Evolutionary conservation across 2,329 filamentous ascomycete species (phyloP).

Genomic region (Ophiosphaerella korrae): DNA sequence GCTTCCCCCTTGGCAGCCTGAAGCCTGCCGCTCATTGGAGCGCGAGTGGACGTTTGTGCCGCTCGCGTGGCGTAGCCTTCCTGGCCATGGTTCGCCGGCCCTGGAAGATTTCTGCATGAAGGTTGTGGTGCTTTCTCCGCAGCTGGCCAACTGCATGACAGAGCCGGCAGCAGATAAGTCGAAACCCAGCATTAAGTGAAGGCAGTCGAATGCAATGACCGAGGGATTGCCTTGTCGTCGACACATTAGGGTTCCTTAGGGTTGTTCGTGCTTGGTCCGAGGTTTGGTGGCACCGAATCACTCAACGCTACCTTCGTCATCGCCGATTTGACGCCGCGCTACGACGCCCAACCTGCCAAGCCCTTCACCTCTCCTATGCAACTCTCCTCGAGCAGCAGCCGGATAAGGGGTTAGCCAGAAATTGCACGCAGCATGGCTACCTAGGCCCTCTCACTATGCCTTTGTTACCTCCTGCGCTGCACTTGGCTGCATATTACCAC

Average conservation of each 20-base stretch:
- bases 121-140: too few relatives aligned
- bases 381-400: background rate
- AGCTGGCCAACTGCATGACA: too few relatives aligned
- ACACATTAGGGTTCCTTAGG: too few relatives aligned
- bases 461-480: too few relatives aligned
- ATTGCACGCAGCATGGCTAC: background rate
- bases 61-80: slow-evolving; percentile 2
- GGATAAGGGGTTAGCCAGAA: background rate
- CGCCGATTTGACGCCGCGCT: background rate
- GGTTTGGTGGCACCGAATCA: background rate
- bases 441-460: background rate
- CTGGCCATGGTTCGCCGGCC: background rate
- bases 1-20: background rate
- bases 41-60: background rate
- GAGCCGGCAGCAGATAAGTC: too few relatives aligned
- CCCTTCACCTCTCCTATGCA: background rate
- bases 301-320: background rate
- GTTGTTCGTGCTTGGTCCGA: too few relatives aligned
- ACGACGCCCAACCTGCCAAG: background rate
- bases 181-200: too few relatives aligned
- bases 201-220: too few relatives aligned
- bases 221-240: too few relatives aligned
- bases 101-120: too few relatives aligned
- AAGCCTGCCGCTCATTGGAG: background rate
- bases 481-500: too few relatives aligned